Evolutionary conservation across 169 alveolate genomes (phyloP), one percentile per base, ranked within the genome.

Genomic region (Eimeria sp.): DNA sequence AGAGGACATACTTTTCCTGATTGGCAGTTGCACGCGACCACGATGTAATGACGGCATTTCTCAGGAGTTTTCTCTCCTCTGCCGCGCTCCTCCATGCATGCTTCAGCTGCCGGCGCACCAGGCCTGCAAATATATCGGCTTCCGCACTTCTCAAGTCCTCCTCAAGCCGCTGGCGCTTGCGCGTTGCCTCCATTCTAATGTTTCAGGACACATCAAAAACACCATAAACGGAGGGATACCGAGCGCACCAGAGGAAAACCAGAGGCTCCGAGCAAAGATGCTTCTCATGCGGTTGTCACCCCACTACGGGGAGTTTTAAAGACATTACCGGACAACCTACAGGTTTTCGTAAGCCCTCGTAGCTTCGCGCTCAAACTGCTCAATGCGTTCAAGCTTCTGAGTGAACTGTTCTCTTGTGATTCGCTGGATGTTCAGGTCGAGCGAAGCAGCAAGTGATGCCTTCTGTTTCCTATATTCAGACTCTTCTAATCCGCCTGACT

Each of bases 11-110:
- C 93, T 83, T 87, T 58, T 87, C 93, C 93, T 87, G 93, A 20
- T 64, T 87, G 54, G 93, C 93, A 87, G 66, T 27, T 30, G 93
- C 82, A 62, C 83, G 83, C 13, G 78, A 60, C 93, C 93, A 87
- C 9, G 93, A 87, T 27, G 93, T 33, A 9, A 64, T 43, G n/a
- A 87, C 49, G 62, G 93, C 33, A 64, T 46, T 60, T 30, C 40
- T 62, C 30, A 87, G 60, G 30, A 87, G 93, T 11, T 64, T 64
- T 46, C 93, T 60, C 66, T 87, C 93, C 46, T 52, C 93, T 10
- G 78, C 93, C 2, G 93, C 93, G 52, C 83, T 87, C 37, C 49
- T 60, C 93, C 93, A 87, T 0, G 64, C 33, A 0, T 87, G 93
- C 46, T 87, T 87, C 52, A 87, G 25, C 62, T 64, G 72, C 37